Conservation (phyloP, 2,329 filamentous ascomycete species). For the Fusarium temperatum region DNA sequence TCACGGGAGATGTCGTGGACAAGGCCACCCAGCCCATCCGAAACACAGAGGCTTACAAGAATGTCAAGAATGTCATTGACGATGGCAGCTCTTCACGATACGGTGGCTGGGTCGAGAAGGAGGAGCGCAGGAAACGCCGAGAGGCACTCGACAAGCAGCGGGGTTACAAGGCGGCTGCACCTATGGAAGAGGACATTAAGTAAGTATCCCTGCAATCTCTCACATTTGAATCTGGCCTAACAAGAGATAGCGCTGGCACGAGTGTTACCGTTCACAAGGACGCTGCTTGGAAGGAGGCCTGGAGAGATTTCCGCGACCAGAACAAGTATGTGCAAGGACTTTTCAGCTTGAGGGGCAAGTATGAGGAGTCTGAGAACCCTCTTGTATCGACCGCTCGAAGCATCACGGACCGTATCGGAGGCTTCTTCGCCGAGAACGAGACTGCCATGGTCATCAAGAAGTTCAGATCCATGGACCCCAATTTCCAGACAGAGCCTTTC, state of each 20-base stretch:
- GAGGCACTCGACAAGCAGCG: slow-evolving; percentile 75
- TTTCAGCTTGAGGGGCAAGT: slow-evolving; percentile 85
- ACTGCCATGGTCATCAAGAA: slow-evolving; percentile 98
- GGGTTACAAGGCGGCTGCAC: slow-evolving; percentile 59
- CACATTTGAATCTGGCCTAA: slow-evolving; percentile 41
- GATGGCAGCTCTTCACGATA: slow-evolving; percentile 96
- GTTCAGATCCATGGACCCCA: slow-evolving; percentile 94
- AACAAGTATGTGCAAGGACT: slow-evolving; percentile 89
- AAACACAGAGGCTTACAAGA: slow-evolving; percentile 93
- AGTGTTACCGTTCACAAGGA: slow-evolving; percentile 97
- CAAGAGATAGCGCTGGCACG: slow-evolving; percentile 78
- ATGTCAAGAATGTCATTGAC: slow-evolving; percentile 94
- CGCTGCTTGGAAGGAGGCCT: slow-evolving; percentile 97
- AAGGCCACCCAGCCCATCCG: slow-evolving; percentile 95
- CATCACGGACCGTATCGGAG: slow-evolving; percentile 90
- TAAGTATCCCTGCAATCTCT: slow-evolving; percentile 61
- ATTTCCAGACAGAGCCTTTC: slow-evolving; percentile 95
- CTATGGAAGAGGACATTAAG: slow-evolving; percentile 86
- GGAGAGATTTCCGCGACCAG: slow-evolving; percentile 92
- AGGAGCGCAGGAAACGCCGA: slow-evolving; percentile 84
- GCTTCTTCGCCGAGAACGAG: slow-evolving; percentile 99
- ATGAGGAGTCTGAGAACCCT: slow-evolving; percentile 97
- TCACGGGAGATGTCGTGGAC: slow-evolving; percentile 86
- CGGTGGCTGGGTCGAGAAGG: slow-evolving; percentile 96
- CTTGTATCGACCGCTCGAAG: slow-evolving; percentile 91